A percentile compares a stretch with the other conserved stretches of the same genome.
phyloP scores from a whole-genome alignment of 805 yeast species.

The Barnettozyma wickerhamii region DNA sequence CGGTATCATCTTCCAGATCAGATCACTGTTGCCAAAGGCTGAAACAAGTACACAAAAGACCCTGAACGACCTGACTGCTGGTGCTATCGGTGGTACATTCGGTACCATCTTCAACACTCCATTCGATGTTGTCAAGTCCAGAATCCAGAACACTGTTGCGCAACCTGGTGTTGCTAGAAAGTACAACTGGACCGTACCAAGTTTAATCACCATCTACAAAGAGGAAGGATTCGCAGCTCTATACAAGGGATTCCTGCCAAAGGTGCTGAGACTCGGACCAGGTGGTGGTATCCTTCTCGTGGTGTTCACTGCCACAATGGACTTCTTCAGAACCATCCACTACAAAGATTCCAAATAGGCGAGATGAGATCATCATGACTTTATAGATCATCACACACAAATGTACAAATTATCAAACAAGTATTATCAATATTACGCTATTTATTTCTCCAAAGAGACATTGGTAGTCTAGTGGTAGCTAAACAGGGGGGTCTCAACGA shows the following conservation, averaged over 20 bases:
- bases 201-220: slow-evolving; percentile 63
- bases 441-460: no score
- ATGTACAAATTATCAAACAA: background rate
- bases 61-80: slow-evolving; percentile 82
- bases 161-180: slow-evolving; percentile 74
- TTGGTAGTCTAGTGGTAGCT: no score
- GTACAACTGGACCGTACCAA: slow-evolving; percentile 90
- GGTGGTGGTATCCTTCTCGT: slow-evolving; percentile 98
- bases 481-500: no score
- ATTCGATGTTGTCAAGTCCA: slow-evolving; percentile 93
- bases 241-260: slow-evolving; percentile 95
- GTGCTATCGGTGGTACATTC: slow-evolving; percentile 93
- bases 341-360: slow-evolving; percentile 15
- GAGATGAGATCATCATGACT: no score
- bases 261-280: slow-evolving; percentile 95
- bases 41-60: slow-evolving; percentile 69
- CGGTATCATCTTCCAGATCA: slow-evolving; percentile 87
- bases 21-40: slow-evolving; percentile 75
- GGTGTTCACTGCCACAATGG: slow-evolving; percentile 94
- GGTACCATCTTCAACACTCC: slow-evolving; percentile 97
- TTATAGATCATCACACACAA: no score
- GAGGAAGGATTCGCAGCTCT: slow-evolving; percentile 93
- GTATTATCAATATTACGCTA: no score
- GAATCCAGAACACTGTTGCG: slow-evolving; percentile 76
- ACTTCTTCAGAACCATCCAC: slow-evolving; percentile 63